Evolutionary conservation across 306 rosid species (phyloP).

Genomic region (Begonia masoniana): DNA sequence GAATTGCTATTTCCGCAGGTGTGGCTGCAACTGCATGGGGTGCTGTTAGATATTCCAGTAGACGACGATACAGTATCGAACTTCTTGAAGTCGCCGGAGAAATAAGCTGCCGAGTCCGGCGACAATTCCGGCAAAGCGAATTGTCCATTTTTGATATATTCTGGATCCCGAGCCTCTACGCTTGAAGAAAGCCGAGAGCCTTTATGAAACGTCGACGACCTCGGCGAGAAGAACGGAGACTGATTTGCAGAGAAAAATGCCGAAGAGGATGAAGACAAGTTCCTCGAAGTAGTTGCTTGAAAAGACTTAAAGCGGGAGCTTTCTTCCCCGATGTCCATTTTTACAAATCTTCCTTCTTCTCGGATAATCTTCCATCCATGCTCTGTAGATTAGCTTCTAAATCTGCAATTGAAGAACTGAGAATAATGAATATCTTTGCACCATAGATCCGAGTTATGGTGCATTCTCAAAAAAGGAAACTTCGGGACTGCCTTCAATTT

Average conservation of each 20-base stretch:
- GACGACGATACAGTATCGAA: slow-evolving; percentile 43
- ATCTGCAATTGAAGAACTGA: too few species aligned
- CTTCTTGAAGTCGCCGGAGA: slow-evolving; percentile 32
- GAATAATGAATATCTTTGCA: background rate
- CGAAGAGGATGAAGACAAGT: slow-evolving; percentile 71
- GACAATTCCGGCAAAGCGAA: slow-evolving; percentile 32
- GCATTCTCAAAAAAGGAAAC: background rate
- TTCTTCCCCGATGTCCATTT: slow-evolving; percentile 63
- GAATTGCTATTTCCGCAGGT: slow-evolving; percentile 19
- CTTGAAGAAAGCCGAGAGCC: slow-evolving; percentile 17
- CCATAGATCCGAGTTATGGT: background rate
- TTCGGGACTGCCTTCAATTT: background rate
- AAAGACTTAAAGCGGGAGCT: slow-evolving; percentile 39
- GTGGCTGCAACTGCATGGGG: slow-evolving; percentile 34
- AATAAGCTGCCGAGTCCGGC: slow-evolving; percentile 27
- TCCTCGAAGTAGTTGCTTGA: slow-evolving; percentile 42
- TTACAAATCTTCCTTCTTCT: slow-evolving; percentile 14
- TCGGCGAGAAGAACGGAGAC: slow-evolving; percentile 85
- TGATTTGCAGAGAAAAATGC: slow-evolving; percentile 71
- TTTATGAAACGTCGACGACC: slow-evolving; percentile 37
- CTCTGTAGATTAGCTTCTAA: slow-evolving; percentile 9
- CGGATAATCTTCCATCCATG: too few species aligned
- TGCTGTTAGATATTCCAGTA: slow-evolving; percentile 43
- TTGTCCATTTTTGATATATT: slow-evolving; percentile 29
- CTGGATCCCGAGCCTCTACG: slow-evolving; percentile 32